Percentiles rank a stretch among this genome's conserved stretches.
Conservation (phyloP, 176 grass and related monocot genomes). For the Cymbopogon citratus region DNA sequence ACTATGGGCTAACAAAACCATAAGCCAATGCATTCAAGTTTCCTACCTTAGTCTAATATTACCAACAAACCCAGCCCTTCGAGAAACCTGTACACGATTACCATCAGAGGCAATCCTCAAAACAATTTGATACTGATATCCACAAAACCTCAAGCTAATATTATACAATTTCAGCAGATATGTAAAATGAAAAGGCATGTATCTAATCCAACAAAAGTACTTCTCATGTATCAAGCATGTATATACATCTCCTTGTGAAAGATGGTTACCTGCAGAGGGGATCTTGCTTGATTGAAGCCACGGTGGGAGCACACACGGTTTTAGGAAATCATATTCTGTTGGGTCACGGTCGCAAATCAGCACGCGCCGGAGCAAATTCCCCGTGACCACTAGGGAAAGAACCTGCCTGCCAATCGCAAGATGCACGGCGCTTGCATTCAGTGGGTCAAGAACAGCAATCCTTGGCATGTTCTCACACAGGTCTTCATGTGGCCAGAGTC, state of each 20-base stretch:
- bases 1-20: too few species aligned
- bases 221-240: not conserved
- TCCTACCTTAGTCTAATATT: too few species aligned
- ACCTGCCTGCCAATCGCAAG: not conserved
- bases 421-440: conserved; percentile 13
- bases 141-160: not conserved
- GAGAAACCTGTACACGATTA: too few species aligned
- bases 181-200: not conserved
- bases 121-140: not conserved
- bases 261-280: conserved; percentile 9
- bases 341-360: too few species aligned
- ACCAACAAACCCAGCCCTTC: too few species aligned
- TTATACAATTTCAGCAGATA: not conserved
- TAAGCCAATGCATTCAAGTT: too few species aligned
- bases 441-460: conserved; percentile 11
- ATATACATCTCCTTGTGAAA: not conserved
- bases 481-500: not conserved
- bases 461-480: not conserved
- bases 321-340: not conserved
- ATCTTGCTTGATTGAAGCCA: conserved; percentile 26
- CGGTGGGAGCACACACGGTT: not conserved
- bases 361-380: not conserved
- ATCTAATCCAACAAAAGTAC: not conserved
- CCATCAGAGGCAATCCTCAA: too few species aligned
- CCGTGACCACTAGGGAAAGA: conserved; percentile 7